These are phyloP conservation scores for Skeletonema menzelii DNA, from an alignment of 108 stramenopile genomes.

Conservation along the genomic window DNA sequence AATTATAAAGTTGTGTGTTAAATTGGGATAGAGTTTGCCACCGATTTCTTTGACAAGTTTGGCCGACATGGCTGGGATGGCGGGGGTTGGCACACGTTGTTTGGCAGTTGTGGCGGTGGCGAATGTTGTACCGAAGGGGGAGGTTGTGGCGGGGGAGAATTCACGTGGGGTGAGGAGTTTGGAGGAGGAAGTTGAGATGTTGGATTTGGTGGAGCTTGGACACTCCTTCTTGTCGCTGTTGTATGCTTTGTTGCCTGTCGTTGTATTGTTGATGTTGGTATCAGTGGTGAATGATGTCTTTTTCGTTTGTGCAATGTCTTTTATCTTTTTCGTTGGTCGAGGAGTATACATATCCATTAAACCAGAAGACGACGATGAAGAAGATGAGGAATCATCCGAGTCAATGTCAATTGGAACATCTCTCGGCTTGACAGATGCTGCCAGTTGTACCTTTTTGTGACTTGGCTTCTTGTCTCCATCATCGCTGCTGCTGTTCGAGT, in stretches of 20 bases:
- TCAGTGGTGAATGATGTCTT: not conserved
- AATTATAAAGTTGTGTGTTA: constrained; percentile 42
- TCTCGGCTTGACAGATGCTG: not conserved
- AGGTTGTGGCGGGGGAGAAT: constrained; percentile 33
- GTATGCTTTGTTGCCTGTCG: not conserved
- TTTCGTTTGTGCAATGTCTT: not conserved
- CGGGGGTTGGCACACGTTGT: constrained; percentile 40
- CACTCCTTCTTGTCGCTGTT: not conserved
- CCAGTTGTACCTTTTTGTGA: not conserved
- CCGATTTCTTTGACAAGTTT: constrained; percentile 45
- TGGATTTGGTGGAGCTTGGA: constrained; percentile 2
- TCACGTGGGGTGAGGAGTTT: constrained; percentile 34
- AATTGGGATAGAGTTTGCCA: constrained; percentile 48
- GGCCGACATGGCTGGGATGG: constrained; percentile 43
- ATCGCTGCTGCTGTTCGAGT: constrained; percentile 20
- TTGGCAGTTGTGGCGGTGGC: constrained; percentile 1
- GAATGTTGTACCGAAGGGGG: constrained; percentile 30
- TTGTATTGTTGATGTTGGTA: not conserved
- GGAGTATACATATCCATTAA: not conserved
- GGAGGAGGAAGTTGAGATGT: constrained; percentile 11
- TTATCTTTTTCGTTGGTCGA: not conserved
- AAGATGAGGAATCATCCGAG: not conserved
- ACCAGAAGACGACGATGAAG: not conserved
- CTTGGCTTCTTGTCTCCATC: constrained; percentile 37
- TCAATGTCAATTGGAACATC: not conserved